These are phyloP conservation scores for Saxophila tyrrhenica DNA, from an alignment of 495 filamentous ascomycete genomes.

Conservation along the genomic window DNA sequence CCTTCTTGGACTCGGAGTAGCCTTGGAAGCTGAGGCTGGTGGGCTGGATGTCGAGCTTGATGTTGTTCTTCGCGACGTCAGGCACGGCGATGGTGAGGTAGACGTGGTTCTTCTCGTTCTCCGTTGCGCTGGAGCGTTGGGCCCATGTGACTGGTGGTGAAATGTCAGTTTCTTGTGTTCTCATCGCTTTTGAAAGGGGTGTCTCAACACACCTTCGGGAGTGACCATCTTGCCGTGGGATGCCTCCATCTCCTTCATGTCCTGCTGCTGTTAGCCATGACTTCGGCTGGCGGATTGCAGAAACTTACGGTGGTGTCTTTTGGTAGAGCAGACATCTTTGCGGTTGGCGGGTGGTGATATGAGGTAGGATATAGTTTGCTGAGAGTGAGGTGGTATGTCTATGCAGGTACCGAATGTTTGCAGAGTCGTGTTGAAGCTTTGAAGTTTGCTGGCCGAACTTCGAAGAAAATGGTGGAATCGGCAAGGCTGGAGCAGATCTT, in stretches of 20 bases:
- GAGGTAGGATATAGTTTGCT: neutral
- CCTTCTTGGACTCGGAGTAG: constrained; percentile 65
- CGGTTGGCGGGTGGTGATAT: neutral
- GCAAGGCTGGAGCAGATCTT: too few species aligned
- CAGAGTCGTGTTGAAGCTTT: too few species aligned
- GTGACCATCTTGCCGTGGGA: constrained; percentile 19
- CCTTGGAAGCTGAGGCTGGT: constrained; percentile 71
- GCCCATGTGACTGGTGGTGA: constrained; percentile 77
- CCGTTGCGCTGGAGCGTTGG: constrained; percentile 76
- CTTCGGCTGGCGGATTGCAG: neutral
- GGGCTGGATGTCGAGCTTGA: constrained; percentile 71
- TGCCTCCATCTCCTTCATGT: constrained; percentile 5
- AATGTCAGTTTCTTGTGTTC: constrained; percentile 3
- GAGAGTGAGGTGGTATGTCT: neutral
- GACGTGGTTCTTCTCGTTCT: constrained; percentile 79
- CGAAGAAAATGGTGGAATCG: neutral
- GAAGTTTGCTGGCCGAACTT: neutral
- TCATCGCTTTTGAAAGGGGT: neutral
- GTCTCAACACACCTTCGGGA: constrained; percentile 29
- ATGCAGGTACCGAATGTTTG: neutral
- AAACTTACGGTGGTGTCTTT: neutral
- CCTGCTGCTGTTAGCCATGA: neutral
- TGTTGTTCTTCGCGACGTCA: constrained; percentile 57
- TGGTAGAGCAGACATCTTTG: constrained; percentile 15
- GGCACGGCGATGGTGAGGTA: constrained; percentile 80